Evolutionary conservation across 2,329 filamentous ascomycete species (phyloP), one percentile per base, ranked within the genome.

Genomic region (Chaetomium sp.): DNA sequence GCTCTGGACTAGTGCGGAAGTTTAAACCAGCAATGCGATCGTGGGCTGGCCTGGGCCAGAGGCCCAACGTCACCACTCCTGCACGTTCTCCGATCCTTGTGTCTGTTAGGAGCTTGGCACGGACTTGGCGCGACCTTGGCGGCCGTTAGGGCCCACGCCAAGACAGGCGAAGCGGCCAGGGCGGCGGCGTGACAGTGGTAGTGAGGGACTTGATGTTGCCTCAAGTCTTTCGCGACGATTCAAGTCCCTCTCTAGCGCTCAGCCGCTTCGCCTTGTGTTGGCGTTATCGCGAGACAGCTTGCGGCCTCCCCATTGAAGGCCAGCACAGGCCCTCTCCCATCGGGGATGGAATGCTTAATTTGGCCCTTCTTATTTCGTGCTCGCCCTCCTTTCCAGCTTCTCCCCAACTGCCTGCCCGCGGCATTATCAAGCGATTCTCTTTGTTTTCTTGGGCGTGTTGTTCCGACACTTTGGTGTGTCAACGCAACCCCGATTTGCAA

Each of bases 51-150:
- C 19, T 34, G 19, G 5, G 27, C n/a, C 43, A 12, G 43, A 4
- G 43, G 43, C 19, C 6, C 43, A 57, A 51, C 57, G 57, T 59
- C 57, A 56, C 52, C 44, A 35, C 8, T 12, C 38, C 32, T 38
- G 47, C 36, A 27, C 33, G 32, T 56, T 56, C 46, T 37, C 47
- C 34, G 37, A 54, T 54, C n/a, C 36, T 7, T 12, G 19, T 12
- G n/a, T 42, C 42, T 42, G 43, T 14, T 46, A 34, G 33, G 49
- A 3, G 46, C 56, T 58, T 55, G 56, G 56, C 56, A 33, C 3
- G 5, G 5, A 34, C 49, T 56, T 56, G 42, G 35, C 9, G 6
- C 6, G 12, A 32, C 36, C 44, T 47, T 49, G 47, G 49, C 41
- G 9, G 34, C 11, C 27, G 50, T 53, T 57, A 43, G 55, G 42